Base-by-base conservation (phyloP, 805 yeast species). In the Saccharomycopsis lassenensis region DNA sequence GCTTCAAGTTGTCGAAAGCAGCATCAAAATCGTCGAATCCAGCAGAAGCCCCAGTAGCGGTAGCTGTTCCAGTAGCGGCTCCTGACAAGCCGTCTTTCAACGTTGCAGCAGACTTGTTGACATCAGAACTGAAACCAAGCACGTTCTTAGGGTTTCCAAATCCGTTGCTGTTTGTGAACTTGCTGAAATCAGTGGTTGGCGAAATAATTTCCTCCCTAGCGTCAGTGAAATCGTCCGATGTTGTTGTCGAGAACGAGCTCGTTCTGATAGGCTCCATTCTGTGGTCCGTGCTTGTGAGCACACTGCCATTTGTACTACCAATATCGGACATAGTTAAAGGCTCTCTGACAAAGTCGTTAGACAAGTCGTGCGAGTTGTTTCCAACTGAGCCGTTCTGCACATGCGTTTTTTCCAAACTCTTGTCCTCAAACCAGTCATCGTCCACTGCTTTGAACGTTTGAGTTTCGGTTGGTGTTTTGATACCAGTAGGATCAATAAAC, bases 401-500 rank as follows among this genome's bases (percentile, higher is more conserved):
- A 7, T 73, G 77, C 49, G 68, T 77, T 48, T 62, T 74, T 26
- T 63, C 73, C 36, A 57, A 57, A 32, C 62, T 12, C 59, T 68
- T 7, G 59, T 63, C 6, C 48, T 59, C 7, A 40, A 63, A 12
- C 70, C 80, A 3, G 51, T 71, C 2, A 24, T 57, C 2, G 3
- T 24, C 62, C 2, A 45, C 71, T 4, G 49, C 68, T 3, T 45
- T 54, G 19, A 62, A 62, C 0, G 63, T 67, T 41, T 77, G 1
- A 55, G 74, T 19, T 80, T 69, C 54, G 94, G 93, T 1, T 84
- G 94, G 94, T 71, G 84, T 42, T 49, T 83, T 10, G 61, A 69
- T 24, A 33, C 22, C 5, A 19, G 15, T 17, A 7, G 32, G 32
- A 7, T 29, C 14, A n/a, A 10, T 18, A 11, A 6, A 7, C 5